Evolutionary conservation across 371 early-diverging fungal species (phyloP).

Genomic region (Apophysomyces variabilis): DNA sequence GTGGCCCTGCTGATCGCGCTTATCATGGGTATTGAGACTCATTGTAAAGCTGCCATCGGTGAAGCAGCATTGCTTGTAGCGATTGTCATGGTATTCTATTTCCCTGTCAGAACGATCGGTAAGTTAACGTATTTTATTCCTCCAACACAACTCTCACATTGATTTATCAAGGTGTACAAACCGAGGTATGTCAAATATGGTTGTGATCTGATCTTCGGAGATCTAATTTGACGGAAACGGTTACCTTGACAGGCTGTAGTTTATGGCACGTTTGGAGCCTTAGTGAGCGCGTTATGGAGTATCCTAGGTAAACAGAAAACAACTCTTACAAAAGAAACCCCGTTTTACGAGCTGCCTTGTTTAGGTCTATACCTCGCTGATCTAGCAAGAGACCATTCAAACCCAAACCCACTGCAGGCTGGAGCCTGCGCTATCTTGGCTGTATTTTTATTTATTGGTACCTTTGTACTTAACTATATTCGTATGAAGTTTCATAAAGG

Average conservation of each 20-base stretch:
- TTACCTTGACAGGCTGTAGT: neutral
- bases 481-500: slow-evolving; percentile 39
- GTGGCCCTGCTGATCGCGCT: slow-evolving; percentile 35
- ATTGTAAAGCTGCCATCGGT: slow-evolving; percentile 21
- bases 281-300: slow-evolving; percentile 28
- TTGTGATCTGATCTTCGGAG: neutral
- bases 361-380: slow-evolving; percentile 38
- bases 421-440: slow-evolving; percentile 32
- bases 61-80: slow-evolving; percentile 16
- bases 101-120: slow-evolving; percentile 29
- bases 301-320: slow-evolving; percentile 24
- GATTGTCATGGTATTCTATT: slow-evolving; percentile 30
- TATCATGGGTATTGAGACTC: slow-evolving; percentile 26
- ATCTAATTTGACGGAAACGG: neutral
- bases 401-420: slow-evolving; percentile 35
- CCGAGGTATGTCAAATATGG: slow-evolving; percentile 11
- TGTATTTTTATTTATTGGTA: slow-evolving; percentile 37
- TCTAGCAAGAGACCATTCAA: slow-evolving; percentile 24
- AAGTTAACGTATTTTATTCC: neutral
- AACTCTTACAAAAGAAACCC: too few relatives aligned
- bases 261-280: slow-evolving; percentile 24
- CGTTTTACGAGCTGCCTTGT: neutral
- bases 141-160: too few relatives aligned
- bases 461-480: slow-evolving; percentile 33
- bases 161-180: slow-evolving; percentile 12